Evolutionary conservation across 768 basidiomycete species (phyloP).

Genomic region (Daedaleopsis nitida): DNA sequence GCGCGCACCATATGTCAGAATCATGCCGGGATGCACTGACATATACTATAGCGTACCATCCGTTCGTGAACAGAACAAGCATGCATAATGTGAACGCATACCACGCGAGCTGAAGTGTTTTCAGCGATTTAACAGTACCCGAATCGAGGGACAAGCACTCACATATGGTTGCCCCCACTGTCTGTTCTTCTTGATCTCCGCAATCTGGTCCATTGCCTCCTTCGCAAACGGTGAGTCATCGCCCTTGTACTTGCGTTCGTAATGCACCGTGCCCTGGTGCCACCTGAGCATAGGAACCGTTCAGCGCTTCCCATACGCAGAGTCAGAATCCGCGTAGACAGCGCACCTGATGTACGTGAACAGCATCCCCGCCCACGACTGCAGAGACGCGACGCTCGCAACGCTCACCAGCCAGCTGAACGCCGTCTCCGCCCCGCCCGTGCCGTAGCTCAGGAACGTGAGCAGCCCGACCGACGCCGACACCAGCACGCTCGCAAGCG

Average conservation of each 20-base stretch:
- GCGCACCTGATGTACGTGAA: conserved; percentile 29
- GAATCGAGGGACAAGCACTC: neutral
- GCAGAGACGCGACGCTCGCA: conserved; percentile 27
- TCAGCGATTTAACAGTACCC: neutral
- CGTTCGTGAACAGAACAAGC: conserved; percentile 29
- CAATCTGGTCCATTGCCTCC: conserved; percentile 17
- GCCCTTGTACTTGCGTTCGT: conserved; percentile 20
- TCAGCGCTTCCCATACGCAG: neutral
- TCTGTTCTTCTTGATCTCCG: conserved; percentile 25
- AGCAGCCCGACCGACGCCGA: conserved; percentile 23
- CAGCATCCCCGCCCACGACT: conserved; percentile 29
- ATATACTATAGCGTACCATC: conserved; percentile 20
- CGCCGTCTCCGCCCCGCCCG: conserved; percentile 11
- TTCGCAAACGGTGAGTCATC: neutral
- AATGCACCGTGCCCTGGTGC: conserved; percentile 28
- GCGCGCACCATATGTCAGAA: neutral
- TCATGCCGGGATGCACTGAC: neutral
- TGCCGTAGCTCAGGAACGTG: conserved; percentile 16
- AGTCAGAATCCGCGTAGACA: neutral
- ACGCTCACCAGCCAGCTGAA: conserved; percentile 25
- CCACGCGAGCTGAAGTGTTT: conserved; percentile 22
- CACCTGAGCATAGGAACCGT: conserved; percentile 12
- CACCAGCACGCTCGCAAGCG: conserved; percentile 21
- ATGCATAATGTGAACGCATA: conserved; percentile 29
- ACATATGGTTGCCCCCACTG: conserved; percentile 31